Evolutionary conservation across 345 rosid genomes (phyloP), one percentile per base, ranked within the genome.

Genomic region (Rhizophora mangle): DNA sequence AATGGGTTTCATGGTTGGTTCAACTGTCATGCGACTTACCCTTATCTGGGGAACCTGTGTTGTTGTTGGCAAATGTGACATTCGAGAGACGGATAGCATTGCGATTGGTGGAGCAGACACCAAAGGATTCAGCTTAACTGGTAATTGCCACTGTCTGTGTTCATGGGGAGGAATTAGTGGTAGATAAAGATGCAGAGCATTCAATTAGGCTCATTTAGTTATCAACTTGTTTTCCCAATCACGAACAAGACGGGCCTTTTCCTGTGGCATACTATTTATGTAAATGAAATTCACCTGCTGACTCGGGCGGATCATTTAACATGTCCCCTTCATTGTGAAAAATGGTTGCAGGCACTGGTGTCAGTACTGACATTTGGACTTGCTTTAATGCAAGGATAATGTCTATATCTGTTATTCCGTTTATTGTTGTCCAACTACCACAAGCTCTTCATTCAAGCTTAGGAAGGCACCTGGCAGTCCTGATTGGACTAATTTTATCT

Each of bases 1-100:
- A 34, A 93, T 93, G 90, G 98, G 98, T 18, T 77, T 93, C 75
- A 77, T 90, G 31, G 96, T 97, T 69, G 97, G 97, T 10, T 90
- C 96, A 32, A 93, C 96, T 0, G 96, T 93, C 67, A 85, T 93
- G 88, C 96, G 90, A 54, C 84, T 87, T 37, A 93, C 98, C 5
- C 74, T 90, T 10, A 81, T 90, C 55, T 93, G 97, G 96, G 98
- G 97, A 65, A 81, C 90, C 52, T 93, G 98, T 67, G 76, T 89
- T 20, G 34, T 88, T 4, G 85, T 85, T 57, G 98, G 97, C 72
- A 89, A 87, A 73, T 84, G 90, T 69, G 98, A 93, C 63, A 79
- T 90, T 81, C 27, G 63, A 5, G 59, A 62, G 22, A 62, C 78
- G 18, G 56, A 24, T 24, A 27, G 10, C 29, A 56, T 81, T 55